These are phyloP conservation scores for Malus sylvestris DNA, from an alignment of 306 rosid species.

Conservation along the genomic window DNA sequence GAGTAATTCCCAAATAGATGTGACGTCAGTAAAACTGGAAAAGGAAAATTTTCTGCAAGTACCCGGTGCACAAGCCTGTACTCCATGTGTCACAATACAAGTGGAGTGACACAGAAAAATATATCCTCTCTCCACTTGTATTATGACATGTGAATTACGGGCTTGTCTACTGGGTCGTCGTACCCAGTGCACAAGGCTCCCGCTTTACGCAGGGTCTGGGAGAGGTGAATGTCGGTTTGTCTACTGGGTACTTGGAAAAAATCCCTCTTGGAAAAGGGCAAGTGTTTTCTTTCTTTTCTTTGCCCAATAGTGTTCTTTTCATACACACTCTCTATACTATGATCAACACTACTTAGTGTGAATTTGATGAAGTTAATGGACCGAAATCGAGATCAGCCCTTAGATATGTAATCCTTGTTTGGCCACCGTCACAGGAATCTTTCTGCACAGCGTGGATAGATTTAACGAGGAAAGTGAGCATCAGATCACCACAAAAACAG, in stretches of 20 bases:
- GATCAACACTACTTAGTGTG: background rate
- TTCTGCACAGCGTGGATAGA: constrained; percentile 52
- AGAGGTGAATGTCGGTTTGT: no score
- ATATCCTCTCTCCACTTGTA: background rate
- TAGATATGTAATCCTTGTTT: background rate
- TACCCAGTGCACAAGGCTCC: no score
- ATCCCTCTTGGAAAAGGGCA: background rate
- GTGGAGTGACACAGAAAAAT: background rate
- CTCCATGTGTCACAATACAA: background rate
- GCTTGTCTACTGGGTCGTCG: no score
- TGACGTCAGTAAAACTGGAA: no score
- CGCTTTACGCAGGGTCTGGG: no score
- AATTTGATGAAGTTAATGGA: background rate
- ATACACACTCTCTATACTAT: background rate
- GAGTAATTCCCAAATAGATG: background rate
- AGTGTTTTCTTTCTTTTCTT: background rate
- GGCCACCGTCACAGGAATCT: constrained; percentile 46
- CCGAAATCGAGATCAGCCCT: background rate
- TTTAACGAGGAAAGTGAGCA: constrained; percentile 45
- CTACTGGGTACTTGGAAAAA: no score
- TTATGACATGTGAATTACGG: background rate
- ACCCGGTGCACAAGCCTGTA: no score
- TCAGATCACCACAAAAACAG: constrained; percentile 13
- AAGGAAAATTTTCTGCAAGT: no score
- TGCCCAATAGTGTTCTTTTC: background rate